phyloP scores from a whole-genome alignment of 495 filamentous ascomycete genomes.

The Talaromyces liani region DNA sequence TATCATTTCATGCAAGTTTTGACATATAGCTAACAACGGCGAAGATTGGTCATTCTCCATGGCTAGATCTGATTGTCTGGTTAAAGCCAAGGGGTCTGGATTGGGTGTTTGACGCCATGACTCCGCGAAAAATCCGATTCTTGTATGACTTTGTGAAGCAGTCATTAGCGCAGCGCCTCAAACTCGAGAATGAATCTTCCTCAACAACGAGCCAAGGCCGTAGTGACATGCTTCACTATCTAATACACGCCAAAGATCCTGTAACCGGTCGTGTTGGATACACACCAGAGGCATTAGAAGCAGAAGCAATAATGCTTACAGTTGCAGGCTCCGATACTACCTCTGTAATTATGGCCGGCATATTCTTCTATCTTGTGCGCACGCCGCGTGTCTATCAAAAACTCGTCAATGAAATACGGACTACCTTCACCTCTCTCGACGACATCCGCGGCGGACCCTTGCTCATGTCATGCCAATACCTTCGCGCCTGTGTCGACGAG shows the following conservation, averaged over 20 bases:
- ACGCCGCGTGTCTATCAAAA: conserved; percentile 16
- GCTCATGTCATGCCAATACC: conserved; percentile 29
- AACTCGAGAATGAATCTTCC: neutral
- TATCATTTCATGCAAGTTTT: neutral
- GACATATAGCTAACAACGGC: neutral
- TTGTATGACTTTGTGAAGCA: conserved; percentile 8
- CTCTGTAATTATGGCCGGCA: conserved; percentile 17
- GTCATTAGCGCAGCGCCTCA: neutral
- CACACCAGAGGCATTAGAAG: conserved; percentile 22
- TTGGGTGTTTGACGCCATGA: conserved; percentile 4
- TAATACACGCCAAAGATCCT: conserved; percentile 21
- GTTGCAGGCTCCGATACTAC: conserved; percentile 47
- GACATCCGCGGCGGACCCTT: conserved; percentile 26
- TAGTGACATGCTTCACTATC: conserved; percentile 25
- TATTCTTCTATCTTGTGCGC: conserved; percentile 27
- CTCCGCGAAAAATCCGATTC: neutral
- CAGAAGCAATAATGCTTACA: conserved; percentile 21
- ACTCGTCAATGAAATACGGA: conserved; percentile 21
- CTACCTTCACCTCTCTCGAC: conserved; percentile 15
- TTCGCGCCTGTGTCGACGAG: conserved; percentile 57
- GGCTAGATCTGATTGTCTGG: conserved; percentile 9
- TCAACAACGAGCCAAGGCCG: conserved; percentile 11
- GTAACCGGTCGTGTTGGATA: conserved; percentile 17
- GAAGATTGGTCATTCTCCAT: conserved; percentile 9
- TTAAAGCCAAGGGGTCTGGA: conserved; percentile 13